Evolutionary conservation across 495 filamentous ascomycete species (phyloP).

Genomic region (Pyrenopolyporus hunteri): DNA sequence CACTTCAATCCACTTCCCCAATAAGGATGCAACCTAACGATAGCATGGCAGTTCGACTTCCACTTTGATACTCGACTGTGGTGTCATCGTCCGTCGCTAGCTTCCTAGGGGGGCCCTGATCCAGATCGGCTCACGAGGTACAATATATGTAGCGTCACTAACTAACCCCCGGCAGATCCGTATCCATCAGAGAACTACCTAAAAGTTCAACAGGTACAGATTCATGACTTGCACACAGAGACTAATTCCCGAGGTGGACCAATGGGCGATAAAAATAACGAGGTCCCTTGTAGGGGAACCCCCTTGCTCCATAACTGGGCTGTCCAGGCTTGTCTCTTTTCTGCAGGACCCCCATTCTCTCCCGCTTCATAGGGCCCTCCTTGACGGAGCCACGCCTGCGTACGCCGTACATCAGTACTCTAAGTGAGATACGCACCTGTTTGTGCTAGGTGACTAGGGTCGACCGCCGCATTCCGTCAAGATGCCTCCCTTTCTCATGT

Average conservation of each 20-base stretch:
- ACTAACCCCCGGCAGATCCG: constrained; percentile 32
- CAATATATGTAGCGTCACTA: constrained; percentile 32
- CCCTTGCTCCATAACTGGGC: constrained; percentile 27
- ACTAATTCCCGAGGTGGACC: constrained; percentile 35
- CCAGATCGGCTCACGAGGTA: constrained; percentile 33
- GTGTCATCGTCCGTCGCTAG: constrained; percentile 25
- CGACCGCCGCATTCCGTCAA: constrained; percentile 30
- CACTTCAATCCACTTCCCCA: constrained; percentile 25
- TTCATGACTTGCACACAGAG: constrained; percentile 28
- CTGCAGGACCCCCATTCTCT: constrained; percentile 37
- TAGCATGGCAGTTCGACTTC: constrained; percentile 34
- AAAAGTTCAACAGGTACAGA: constrained; percentile 1
- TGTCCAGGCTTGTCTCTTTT: constrained; percentile 24
- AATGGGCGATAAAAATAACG: constrained; percentile 40
- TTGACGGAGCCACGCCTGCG: constrained; percentile 36
- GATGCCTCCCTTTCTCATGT: constrained; percentile 27
- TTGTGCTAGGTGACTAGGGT: constrained; percentile 25
- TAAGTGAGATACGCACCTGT: constrained; percentile 7
- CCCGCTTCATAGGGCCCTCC: constrained; percentile 36
- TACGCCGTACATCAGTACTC: constrained; percentile 15
- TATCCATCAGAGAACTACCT: constrained; percentile 25
- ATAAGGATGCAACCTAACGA: constrained; percentile 29
- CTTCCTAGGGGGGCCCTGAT: constrained; percentile 13
- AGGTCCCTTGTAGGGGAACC: constrained; percentile 15
- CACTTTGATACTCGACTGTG: constrained; percentile 20